Evolutionary conservation across 495 filamentous ascomycete species (phyloP).

Genomic region (Hyaloscypha finlandica): DNA sequence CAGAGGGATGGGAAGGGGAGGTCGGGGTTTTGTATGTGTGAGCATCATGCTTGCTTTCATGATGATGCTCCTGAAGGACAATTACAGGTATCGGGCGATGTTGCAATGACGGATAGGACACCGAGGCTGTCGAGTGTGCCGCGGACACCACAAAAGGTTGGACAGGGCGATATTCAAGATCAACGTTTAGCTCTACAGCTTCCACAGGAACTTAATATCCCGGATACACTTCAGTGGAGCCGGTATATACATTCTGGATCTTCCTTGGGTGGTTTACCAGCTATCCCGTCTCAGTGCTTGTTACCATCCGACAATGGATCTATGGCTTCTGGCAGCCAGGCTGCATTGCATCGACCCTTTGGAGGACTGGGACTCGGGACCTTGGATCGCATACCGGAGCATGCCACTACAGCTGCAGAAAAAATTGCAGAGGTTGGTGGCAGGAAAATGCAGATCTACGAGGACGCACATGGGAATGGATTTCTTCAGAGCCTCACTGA

Average conservation of each 20-base stretch:
- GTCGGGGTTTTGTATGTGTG: slow-evolving; percentile 62
- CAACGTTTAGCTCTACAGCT: slow-evolving; percentile 11
- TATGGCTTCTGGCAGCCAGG: slow-evolving; percentile 43
- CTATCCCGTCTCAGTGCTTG: slow-evolving; percentile 54
- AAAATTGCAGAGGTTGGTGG: slow-evolving; percentile 1
- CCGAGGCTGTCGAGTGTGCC: background rate
- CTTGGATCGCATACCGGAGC: slow-evolving; percentile 35
- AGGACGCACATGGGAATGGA: slow-evolving; percentile 25
- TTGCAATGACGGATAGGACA: slow-evolving; percentile 6
- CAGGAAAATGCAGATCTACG: slow-evolving; percentile 27
- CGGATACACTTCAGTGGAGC: slow-evolving; percentile 54
- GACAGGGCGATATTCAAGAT: slow-evolving; percentile 6
- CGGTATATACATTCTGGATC: slow-evolving; percentile 43
- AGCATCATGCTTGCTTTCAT: slow-evolving; percentile 74
- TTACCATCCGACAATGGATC: slow-evolving; percentile 43
- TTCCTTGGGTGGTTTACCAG: slow-evolving; percentile 39
- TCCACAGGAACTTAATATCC: slow-evolving; percentile 24
- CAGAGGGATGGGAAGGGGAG: slow-evolving; percentile 32
- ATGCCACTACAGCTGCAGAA: background rate
- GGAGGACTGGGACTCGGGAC: slow-evolving; percentile 33
- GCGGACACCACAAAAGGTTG: background rate
- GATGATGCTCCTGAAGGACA: slow-evolving; percentile 42
- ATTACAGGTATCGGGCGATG: background rate
- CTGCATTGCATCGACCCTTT: slow-evolving; percentile 50
- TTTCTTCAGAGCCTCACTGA: slow-evolving; percentile 32